Evolutionary conservation across 1,284 basidiomycete species (phyloP), one percentile per base, ranked within the genome.

Genomic region (Naganishia liquefaciens): DNA sequence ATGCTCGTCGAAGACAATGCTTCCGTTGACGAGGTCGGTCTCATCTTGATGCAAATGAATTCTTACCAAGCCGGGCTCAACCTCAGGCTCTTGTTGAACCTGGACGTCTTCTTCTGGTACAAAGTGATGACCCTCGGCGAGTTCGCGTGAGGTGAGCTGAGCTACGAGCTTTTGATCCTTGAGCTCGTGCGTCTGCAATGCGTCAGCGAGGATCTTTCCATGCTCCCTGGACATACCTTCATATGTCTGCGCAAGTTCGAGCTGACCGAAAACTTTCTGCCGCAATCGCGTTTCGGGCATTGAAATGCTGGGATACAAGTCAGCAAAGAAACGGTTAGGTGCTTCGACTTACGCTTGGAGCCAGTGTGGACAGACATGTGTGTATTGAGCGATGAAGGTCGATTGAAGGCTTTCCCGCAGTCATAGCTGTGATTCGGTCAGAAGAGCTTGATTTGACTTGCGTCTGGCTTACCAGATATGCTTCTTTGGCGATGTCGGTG

Each of bases 321-420:
- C 17, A 40, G 17, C 19, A 13, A 47, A 62, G 13, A 54, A 53
- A 10, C 55, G 62, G 23, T 49, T 17, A 51, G 46, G 44, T 15
- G 13, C 27, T 37, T 13, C 46, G 49, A 78, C 80, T 68, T 75
- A 87, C 87, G 86, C 73, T 82, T 85, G 6, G 81, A 81, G 19
- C 87, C 86, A 5, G 83, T 84, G 70, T 88, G 87, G 5, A 83
- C 84, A 57, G 86, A 84, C 85, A 86, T 86, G 70, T 88, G 87
- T 2, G 86, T 87, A 42, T 78, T 78, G 50, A 88, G 78, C 15
- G 85, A 85, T 60, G 84, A 86, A 3, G 86, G 87, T 65, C 86
- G 80, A 33, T 85, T 85, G 71, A 87, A 87, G 60, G 77, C 69
- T 74, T 87, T 87, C 3, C 79, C 74, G 74, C 86, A 87, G 1